Evolutionary conservation across 1,284 basidiomycete species (phyloP).

Genomic region (Cutaneotrichosporon dermatis): DNA sequence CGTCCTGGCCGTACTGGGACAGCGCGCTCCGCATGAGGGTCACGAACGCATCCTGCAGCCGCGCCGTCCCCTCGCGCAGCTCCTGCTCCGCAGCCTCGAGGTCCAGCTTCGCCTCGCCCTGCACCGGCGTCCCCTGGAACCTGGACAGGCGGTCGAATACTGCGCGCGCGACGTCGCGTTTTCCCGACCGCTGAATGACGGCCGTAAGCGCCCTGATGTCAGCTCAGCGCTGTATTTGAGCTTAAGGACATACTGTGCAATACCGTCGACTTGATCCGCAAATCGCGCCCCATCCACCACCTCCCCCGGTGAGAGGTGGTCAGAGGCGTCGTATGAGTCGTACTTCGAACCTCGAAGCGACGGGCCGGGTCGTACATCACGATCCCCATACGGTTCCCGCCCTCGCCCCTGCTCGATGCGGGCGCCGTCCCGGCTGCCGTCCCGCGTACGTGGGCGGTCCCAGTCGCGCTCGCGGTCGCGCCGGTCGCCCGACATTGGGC

Average conservation of each 20-base stretch:
- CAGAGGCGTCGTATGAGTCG: neutral
- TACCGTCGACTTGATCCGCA: neutral
- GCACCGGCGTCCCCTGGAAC: neutral
- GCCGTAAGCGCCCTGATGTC: neutral
- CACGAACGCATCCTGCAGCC: slow-evolving; percentile 5
- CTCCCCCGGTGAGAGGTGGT: neutral
- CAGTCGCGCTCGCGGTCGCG: too few relatives aligned
- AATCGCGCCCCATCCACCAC: too few relatives aligned
- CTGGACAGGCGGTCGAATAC: slow-evolving; percentile 1
- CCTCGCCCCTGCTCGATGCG: too few relatives aligned
- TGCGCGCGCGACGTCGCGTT: neutral
- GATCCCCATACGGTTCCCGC: too few relatives aligned
- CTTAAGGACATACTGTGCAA: neutral
- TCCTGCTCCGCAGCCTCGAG: neutral
- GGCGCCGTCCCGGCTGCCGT: too few relatives aligned
- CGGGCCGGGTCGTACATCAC: too few relatives aligned
- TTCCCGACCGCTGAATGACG: neutral
- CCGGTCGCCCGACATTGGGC: too few relatives aligned
- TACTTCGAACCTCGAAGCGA: too few relatives aligned
- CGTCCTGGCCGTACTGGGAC: neutral
- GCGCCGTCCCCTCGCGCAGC: neutral
- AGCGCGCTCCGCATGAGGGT: slow-evolving; percentile 4
- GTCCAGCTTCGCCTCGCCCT: neutral
- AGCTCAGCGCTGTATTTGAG: neutral
- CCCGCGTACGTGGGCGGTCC: too few relatives aligned